Conservation (phyloP, 768 basidiomycete species). For the Mycena galopus region DNA sequence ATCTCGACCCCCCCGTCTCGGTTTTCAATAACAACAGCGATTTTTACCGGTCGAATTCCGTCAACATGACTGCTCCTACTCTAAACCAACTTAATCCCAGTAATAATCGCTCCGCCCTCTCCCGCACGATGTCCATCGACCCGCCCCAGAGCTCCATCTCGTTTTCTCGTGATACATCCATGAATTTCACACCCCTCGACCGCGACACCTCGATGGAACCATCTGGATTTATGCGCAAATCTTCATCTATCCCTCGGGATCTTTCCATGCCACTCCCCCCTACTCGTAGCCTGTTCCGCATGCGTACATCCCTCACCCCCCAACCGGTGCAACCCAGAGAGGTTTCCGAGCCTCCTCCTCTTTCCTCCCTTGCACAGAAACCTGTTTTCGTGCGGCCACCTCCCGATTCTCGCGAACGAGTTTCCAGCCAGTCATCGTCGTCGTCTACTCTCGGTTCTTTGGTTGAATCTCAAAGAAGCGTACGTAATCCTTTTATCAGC, state of each 20-base stretch:
- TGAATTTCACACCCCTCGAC: constrained; percentile 52
- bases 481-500: constrained; percentile 47
- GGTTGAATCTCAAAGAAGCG: constrained; percentile 67
- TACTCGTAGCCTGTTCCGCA: constrained; percentile 65
- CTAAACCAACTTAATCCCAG: constrained; percentile 41
- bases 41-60: constrained; percentile 36
- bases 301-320: constrained; percentile 80
- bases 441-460: constrained; percentile 69
- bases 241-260: constrained; percentile 52
- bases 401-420: constrained; percentile 44
- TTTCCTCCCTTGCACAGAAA: constrained; percentile 71
- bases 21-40: constrained; percentile 50
- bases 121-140: constrained; percentile 83
- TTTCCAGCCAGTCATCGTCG: constrained; percentile 51
- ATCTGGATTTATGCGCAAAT: constrained; percentile 38
- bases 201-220: constrained; percentile 57
- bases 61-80: constrained; percentile 42
- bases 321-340: constrained; percentile 69
- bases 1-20: constrained; percentile 68
- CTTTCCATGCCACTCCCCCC: constrained; percentile 61
- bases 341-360: constrained; percentile 77
- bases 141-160: constrained; percentile 57
- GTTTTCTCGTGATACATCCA: constrained; percentile 59
- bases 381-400: constrained; percentile 81
- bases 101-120: constrained; percentile 47